A percentile compares a stretch with the other conserved stretches of the same genome.
These are phyloP conservation scores for Mycena vulgaris DNA, from an alignment of 768 basidiomycete species.

Conservation along the genomic window DNA sequence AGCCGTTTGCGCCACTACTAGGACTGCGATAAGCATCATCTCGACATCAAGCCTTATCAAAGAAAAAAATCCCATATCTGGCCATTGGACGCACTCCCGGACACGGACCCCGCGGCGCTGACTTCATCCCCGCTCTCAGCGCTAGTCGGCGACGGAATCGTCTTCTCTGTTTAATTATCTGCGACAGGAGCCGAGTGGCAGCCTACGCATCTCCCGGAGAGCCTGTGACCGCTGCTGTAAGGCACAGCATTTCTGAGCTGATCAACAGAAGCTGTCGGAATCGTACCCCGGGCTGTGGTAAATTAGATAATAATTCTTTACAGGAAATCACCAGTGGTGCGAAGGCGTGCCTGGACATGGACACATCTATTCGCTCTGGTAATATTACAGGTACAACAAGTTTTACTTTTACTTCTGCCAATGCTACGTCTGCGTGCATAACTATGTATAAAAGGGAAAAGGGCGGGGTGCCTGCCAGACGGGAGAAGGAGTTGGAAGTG, in stretches of 20 bases:
- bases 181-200: constrained; percentile 13
- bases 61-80: no score
- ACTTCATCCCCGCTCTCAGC: constrained; percentile 30
- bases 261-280: constrained; percentile 20
- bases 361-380: constrained; percentile 6
- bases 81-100: no score
- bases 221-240: neutral
- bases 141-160: neutral
- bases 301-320: no score
- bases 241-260: neutral
- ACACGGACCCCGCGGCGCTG: constrained; percentile 27
- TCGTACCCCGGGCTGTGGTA: no score
- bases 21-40: no score
- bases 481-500: constrained; percentile 7
- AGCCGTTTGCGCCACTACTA: no score
- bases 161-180: constrained; percentile 1
- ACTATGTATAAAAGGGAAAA: constrained; percentile 18
- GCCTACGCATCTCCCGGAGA: neutral
- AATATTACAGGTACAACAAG: constrained; percentile 32
- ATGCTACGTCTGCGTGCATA: neutral
- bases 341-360: neutral
- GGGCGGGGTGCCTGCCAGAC: constrained; percentile 14
- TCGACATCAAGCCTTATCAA: no score
- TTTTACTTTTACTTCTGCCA: constrained; percentile 28
- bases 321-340: no score